phyloP scores from a whole-genome alignment of 176 grass and related monocot species.

The Phragmites australis region DNA sequence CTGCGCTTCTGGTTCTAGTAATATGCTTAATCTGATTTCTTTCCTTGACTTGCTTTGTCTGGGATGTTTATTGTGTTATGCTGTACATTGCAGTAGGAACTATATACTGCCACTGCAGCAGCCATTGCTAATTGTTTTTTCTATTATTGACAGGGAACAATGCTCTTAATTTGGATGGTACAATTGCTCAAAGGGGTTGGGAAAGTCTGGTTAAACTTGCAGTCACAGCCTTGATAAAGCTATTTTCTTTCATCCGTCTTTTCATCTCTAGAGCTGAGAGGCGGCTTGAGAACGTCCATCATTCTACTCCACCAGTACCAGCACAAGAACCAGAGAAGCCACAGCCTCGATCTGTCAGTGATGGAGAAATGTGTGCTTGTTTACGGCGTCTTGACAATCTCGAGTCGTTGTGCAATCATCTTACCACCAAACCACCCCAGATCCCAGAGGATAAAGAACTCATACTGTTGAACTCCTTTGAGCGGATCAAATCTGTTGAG shows the following conservation, averaged over 20 bases:
- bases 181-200: slow-evolving; percentile 37
- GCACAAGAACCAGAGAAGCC: slow-evolving; percentile 27
- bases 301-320: slow-evolving; percentile 8
- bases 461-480: slow-evolving; percentile 64
- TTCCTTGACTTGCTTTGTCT: not conserved
- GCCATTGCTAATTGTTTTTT: slow-evolving; percentile 5
- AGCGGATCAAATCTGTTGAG: slow-evolving; percentile 89
- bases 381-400: slow-evolving; percentile 73
- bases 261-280: slow-evolving; percentile 48
- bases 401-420: slow-evolving; percentile 64
- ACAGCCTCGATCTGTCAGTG: not conserved
- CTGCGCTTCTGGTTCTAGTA: not conserved
- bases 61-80: not conserved
- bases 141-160: slow-evolving; percentile 42
- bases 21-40: not conserved
- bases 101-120: not conserved
- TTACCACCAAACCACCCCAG: slow-evolving; percentile 62
- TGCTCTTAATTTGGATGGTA: slow-evolving; percentile 24
- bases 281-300: slow-evolving; percentile 43
- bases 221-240: slow-evolving; percentile 65
- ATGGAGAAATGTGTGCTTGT: slow-evolving; percentile 49
- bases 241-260: slow-evolving; percentile 54
- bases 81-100: not conserved
- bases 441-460: slow-evolving; percentile 77
- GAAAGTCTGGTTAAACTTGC: slow-evolving; percentile 42